Evolutionary conservation across 2,329 filamentous ascomycete genomes (phyloP).

Genomic region (Ophiostoma novo-ulmi): DNA sequence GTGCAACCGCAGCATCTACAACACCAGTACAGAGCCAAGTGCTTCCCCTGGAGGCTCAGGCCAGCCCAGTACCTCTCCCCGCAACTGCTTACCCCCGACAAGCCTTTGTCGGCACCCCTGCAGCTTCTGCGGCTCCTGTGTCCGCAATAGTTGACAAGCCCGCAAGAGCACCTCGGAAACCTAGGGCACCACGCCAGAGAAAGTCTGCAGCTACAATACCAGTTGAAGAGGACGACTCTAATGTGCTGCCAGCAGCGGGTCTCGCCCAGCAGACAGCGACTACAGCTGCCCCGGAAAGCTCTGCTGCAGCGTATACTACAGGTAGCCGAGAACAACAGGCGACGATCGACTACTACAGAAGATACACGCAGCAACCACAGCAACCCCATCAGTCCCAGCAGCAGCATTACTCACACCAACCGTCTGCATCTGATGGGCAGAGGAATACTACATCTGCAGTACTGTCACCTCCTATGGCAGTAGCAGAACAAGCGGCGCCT

Average conservation of each 20-base stretch:
- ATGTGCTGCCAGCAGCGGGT: not conserved
- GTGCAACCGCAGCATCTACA: not conserved
- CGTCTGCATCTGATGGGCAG: not conserved
- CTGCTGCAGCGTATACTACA: not conserved
- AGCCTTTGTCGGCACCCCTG: not conserved
- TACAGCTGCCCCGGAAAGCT: not conserved
- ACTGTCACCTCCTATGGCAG: not conserved
- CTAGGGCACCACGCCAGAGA: not conserved
- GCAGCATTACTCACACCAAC: not conserved
- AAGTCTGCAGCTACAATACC: not conserved
- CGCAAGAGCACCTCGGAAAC: not conserved
- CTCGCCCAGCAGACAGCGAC: not conserved
- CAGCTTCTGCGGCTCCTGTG: not conserved
- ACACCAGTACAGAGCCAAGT: too few relatives aligned
- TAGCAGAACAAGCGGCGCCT: not conserved
- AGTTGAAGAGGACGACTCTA: not conserved
- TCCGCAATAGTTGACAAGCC: not conserved
- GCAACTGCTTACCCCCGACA: not conserved
- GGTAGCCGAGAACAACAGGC: not conserved
- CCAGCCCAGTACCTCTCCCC: not conserved
- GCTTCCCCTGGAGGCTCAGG: not conserved
- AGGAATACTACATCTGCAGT: not conserved
- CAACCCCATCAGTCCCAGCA: not conserved
- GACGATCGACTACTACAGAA: not conserved
- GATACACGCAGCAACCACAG: not conserved